These are phyloP conservation scores for Diaporthe vexans DNA, from an alignment of 2,329 filamentous ascomycete species.

Conservation along the genomic window DNA sequence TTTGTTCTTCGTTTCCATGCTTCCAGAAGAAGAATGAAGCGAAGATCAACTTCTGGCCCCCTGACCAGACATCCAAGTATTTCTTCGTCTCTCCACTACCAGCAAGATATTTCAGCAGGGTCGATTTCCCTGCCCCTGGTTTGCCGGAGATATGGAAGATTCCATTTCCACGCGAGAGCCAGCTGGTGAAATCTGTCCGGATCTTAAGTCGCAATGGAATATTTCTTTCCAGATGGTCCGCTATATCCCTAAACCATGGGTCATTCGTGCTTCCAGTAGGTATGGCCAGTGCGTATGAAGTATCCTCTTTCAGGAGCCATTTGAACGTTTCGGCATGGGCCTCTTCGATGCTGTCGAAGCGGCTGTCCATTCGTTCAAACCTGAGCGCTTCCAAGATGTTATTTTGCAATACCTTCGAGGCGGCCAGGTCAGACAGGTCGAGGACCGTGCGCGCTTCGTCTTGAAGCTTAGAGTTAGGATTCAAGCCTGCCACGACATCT, in stretches of 20 bases:
- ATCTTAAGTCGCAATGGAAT: neutral
- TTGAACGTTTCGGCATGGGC: slow-evolving; percentile 24
- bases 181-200: slow-evolving; percentile 31
- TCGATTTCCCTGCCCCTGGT: slow-evolving; percentile 48
- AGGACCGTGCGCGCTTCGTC: slow-evolving; percentile 13
- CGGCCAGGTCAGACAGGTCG: slow-evolving; percentile 3
- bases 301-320: slow-evolving; percentile 8
- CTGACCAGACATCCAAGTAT: slow-evolving; percentile 42
- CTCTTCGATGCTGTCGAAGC: slow-evolving; percentile 14
- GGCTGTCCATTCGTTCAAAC: slow-evolving; percentile 14
- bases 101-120: slow-evolving; percentile 47
- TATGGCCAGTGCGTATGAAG: neutral
- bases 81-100: slow-evolving; percentile 33
- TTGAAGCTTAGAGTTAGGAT: neutral
- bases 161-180: slow-evolving; percentile 40
- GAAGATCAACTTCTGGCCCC: slow-evolving; percentile 34
- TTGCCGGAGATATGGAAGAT: slow-evolving; percentile 47
- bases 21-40: slow-evolving; percentile 46
- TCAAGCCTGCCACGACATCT: neutral
- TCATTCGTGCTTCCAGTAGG: neutral
- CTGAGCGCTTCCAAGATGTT: slow-evolving; percentile 8
- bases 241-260: neutral
- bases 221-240: neutral
- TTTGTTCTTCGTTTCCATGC: slow-evolving; percentile 44
- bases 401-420: slow-evolving; percentile 22